Evolutionary conservation across 2,329 filamentous ascomycete species (phyloP), one percentile per base, ranked within the genome.

Genomic region (Westerdykella aurantiaca): DNA sequence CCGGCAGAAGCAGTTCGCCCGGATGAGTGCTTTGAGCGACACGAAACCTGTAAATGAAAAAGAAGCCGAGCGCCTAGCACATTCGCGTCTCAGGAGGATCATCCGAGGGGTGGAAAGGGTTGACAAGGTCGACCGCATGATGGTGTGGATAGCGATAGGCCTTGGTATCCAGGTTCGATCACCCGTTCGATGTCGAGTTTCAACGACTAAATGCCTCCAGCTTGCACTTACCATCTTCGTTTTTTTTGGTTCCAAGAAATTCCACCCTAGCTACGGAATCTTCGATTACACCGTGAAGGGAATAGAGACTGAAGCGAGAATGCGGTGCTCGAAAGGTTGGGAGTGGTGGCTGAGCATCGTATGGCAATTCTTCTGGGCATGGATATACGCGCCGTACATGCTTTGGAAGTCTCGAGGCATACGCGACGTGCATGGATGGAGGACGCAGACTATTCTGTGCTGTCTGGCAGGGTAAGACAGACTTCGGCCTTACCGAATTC

Each of bases 311-410:
- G 58, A 63, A 43, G 43, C 54, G 13, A 47, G 54, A 13, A 42
- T 51, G 18, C 51, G 57, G 29, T 65, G 61, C 35, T 53, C 50
- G 37, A 61, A 59, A 39, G 63, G 63, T 3, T 66, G 63, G 63
- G 62, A 66, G 34, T 66, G 63, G 63, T 66, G 62, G 62, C 47
- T 61, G 3, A 61, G 61, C 0, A 60, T 66, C 11, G 55, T 64
- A 2, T 66, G 63, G 63, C 63, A 66, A 34, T 56, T 66, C 16
- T 61, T 64, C 49, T 66, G 63, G 63, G 52, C 59, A 2, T 66
- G 63, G 63, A 43, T 66, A 4, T 64, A 64, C 37, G 63, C 63
- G 6, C 63, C 62, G 2, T 64, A 61, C 43, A 50, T 60, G 41
- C 50, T 66, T 9, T 64, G 61, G 57, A 63, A 60, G 45, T 61